Base-by-base conservation (phyloP, 2,329 filamentous ascomycete species). In the Colletotrichum paranaense region DNA sequence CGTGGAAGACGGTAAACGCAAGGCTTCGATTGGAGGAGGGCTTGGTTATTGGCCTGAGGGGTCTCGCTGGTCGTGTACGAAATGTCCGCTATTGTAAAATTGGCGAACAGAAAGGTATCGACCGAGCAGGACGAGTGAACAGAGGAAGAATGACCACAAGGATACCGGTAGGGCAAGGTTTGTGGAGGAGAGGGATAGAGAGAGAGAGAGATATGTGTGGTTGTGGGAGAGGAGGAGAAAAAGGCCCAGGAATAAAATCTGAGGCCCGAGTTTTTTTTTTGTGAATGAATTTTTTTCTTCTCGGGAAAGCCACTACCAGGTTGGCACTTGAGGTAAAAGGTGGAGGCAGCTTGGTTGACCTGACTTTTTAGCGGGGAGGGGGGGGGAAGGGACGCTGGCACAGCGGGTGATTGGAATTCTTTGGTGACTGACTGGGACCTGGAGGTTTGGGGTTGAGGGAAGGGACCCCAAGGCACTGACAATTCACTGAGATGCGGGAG, bases 201-300 rank as follows among this genome's bases (percentile, higher is more conserved):
- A 59, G 63, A 46, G 60, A 22, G 58, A 57, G 53, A 62, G 30
- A 38, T 63, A 53, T 62, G 74, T 57, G 67, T 56, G 73, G 59
- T 62, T 71, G 62, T 67, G 66, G 63, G 71, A 58, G 55, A 62
- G 38, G 49, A 63, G 62, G 64, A 42, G 26, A 66, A 57, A 32
- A 66, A 75, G 65, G 63, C 69, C 30, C 58, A 63, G 32, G 72
- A 75, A 75, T 74, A 72, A 75, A 75, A 71, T 67, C 60, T 73
- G 64, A 72, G 49, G 68, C 60, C 72, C 68, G 68, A 69, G 68
- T 68, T 75, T 75, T 75, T 75, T 42, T 74, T 73, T 72, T 72
- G 74, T 73, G 73, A 73, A 68, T 57, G 62, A 75, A 75, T 69
- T 74, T 75, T 75, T 75, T 75, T 63, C 38, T 55, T 68, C 58